These are phyloP conservation scores for Aureobasidium sp. DNA, from an alignment of 2,329 filamentous ascomycete genomes.

Conservation along the genomic window DNA sequence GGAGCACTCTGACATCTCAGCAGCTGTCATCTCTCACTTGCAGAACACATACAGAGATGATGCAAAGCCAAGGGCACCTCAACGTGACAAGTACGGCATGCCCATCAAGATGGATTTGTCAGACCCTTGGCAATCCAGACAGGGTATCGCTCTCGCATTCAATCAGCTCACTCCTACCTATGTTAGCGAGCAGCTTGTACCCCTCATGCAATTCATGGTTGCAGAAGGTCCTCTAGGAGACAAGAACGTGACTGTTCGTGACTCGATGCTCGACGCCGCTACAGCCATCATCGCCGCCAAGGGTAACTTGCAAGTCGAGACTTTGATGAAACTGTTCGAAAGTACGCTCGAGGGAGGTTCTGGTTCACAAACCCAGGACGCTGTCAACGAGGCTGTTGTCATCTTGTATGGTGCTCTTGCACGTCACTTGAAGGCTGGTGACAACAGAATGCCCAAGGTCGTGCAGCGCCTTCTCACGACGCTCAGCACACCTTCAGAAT, in stretches of 20 bases:
- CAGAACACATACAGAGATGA: conserved; percentile 67
- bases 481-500: conserved; percentile 88
- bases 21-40: conserved; percentile 57
- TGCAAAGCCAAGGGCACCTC: conserved; percentile 72
- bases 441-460: conserved; percentile 79
- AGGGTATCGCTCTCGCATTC: conserved; percentile 82
- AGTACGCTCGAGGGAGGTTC: conserved; percentile 77
- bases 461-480: conserved; percentile 80
- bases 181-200: conserved; percentile 60
- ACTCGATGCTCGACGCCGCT: conserved; percentile 88
- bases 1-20: conserved; percentile 53
- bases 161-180: conserved; percentile 70
- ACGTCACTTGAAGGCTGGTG: conserved; percentile 76
- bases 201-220: conserved; percentile 79
- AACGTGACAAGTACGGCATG: conserved; percentile 92
- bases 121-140: conserved; percentile 86
- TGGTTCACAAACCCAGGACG: conserved; percentile 72
- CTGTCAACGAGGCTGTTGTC: conserved; percentile 93
- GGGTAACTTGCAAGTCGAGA: conserved; percentile 75
- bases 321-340: conserved; percentile 89
- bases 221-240: conserved; percentile 83
- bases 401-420: conserved; percentile 94
- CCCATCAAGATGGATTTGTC: conserved; percentile 78
- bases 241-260: conserved; percentile 65
- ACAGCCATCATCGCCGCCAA: conserved; percentile 73